Evolutionary conservation across 331 rosid species (phyloP), one percentile per base, ranked within the genome.

Genomic region (Cydonia oblonga): DNA sequence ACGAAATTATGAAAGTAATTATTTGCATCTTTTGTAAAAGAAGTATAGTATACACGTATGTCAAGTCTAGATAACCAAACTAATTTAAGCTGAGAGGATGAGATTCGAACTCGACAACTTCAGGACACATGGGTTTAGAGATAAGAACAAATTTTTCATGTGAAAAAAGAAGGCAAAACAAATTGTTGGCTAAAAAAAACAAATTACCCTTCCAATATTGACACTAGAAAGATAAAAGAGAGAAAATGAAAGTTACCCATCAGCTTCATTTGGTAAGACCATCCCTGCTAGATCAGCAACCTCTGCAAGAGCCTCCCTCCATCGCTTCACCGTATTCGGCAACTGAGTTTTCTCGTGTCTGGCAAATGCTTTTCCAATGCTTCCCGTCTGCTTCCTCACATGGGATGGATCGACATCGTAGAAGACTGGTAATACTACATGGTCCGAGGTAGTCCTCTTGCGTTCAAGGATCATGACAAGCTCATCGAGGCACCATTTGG

Each of bases 371-470:
- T 12, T 49, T 25, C 13, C 74, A 16, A 68, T 20, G 20, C 52
- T 57, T 1, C 51, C 61, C 0, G 5, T 58, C 79, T 75, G 79
- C 61, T 67, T 75, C 69, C 79, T 23, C 15, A 75, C 40, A 15
- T 75, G 15, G 13, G 79, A 8, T 13, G 79, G 79, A 20, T 75
- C 69, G 1, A 68, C 63, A 2, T 15, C 6, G 60, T 67, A 68
- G 73, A 75, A 75, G 13, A 75, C 30, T 2, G 74, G 79, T 5
- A 68, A 63, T 6, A 68, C 68, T 3, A 75, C 9, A 53, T 69
- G 51, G 10, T 28, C 42, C 0, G 6, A 3, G 7, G 30, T 16
- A 10, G 18, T 58, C n/a, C 58, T 71, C 28, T 4, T 58, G 14
- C 42, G 40, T 60, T 40, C 5, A 23, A 71, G 66, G 25, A 71